phyloP scores from a whole-genome alignment of 2,329 filamentous ascomycete genomes.

The Xylariaceae sp. region DNA sequence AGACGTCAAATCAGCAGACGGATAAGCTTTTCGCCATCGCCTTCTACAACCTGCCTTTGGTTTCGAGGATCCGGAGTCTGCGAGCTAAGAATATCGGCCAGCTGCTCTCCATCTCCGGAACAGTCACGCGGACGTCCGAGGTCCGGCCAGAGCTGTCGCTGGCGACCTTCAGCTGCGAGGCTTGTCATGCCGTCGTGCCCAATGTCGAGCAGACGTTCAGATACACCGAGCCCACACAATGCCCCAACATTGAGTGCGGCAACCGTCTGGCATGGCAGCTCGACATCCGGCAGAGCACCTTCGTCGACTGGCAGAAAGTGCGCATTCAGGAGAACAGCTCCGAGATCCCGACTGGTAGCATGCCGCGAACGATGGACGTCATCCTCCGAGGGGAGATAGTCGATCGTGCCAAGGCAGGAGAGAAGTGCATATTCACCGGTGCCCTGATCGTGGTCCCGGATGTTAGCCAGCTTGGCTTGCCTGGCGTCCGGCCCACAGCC shows the following conservation, averaged over 20 bases:
- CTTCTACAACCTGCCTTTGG: slow-evolving; percentile 86
- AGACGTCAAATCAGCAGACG: slow-evolving; percentile 87
- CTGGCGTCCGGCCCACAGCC: slow-evolving; percentile 76
- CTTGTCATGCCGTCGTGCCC: slow-evolving; percentile 74
- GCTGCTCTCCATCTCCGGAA: slow-evolving; percentile 91
- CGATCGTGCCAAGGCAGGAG: slow-evolving; percentile 91
- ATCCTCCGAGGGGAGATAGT: slow-evolving; percentile 96
- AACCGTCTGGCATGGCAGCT: slow-evolving; percentile 92
- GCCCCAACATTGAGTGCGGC: slow-evolving; percentile 78
- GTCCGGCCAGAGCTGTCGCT: slow-evolving; percentile 89
- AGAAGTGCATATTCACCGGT: slow-evolving; percentile 97
- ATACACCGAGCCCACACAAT: slow-evolving; percentile 95
- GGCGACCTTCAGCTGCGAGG: slow-evolving; percentile 87
- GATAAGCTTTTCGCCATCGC: slow-evolving; percentile 93
- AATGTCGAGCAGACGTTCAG: slow-evolving; percentile 97
- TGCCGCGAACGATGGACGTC: slow-evolving; percentile 97
- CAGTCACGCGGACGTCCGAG: slow-evolving; percentile 93
- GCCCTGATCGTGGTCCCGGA: slow-evolving; percentile 95
- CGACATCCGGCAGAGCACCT: slow-evolving; percentile 95
- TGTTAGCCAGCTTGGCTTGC: slow-evolving; percentile 88
- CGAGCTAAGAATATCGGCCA: slow-evolving; percentile 88
- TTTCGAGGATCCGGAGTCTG: slow-evolving; percentile 78
- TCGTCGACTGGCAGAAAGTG: slow-evolving; percentile 99
- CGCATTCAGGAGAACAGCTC: slow-evolving; percentile 97
- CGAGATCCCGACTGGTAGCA: slow-evolving; percentile 96